Evolutionary conservation across 768 basidiomycete species (phyloP), one percentile per base, ranked within the genome.

Genomic region (Lentinula sp.): DNA sequence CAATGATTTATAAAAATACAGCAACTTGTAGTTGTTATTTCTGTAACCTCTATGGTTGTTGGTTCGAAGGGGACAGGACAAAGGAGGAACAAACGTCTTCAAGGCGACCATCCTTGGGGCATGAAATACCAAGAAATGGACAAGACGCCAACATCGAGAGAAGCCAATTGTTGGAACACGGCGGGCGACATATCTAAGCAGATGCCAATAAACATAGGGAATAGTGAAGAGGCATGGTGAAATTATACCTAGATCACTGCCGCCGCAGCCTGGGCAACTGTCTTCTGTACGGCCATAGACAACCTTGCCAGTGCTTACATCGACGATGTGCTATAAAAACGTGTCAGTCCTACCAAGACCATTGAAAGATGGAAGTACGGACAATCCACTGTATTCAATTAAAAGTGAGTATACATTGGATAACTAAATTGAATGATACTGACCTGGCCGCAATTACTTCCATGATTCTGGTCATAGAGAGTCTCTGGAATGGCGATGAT

Each of bases 371-470:
- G 18, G 20, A 35, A n/a, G 13, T 28, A 41, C 55, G 20, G 15
- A 56, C 55, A 36, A 60, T 49, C 59, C 59, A 60, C 59, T 60
- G 20, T 45, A 48, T 18, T 1, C 18, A 20, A 7, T 3, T 1
- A 9, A 18, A 6, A 68, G 66, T 35, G 51, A 37, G 33, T 33
- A 28, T 49, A 28, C 45, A 62, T 41, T 20, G 46, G 10, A 23
- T 55, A 55, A 28, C n/a, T 35, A 50, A 1, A 18, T 15, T 18
- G 7, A 45, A 16, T 23, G 43, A 20, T 18, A 68, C 80, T 45
- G 65, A 86, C 88, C 76, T 85, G 82, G 63, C 77, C 77, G 70
- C 88, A 91, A 72, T 85, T 81, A 10, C 62, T 70, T 43, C 85
- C 87, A 7, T 69, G 63, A 55, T 81, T 80, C 12, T 68, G 65